Evolutionary conservation across 352 stramenopile genomes (phyloP).

Genomic region (Phytopythium oedochilum): DNA sequence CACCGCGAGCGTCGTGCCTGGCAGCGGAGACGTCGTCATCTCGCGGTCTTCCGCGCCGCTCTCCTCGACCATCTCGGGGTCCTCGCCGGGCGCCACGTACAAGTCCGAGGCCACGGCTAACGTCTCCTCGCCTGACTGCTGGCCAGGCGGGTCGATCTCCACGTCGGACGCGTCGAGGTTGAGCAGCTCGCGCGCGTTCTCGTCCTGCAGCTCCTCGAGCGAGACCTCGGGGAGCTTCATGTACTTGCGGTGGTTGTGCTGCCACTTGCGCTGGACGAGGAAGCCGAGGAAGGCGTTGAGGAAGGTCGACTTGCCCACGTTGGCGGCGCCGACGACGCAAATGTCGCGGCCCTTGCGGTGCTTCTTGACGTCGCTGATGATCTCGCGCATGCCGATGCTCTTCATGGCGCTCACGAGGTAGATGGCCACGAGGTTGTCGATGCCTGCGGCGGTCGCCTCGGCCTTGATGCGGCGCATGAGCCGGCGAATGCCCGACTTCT

Average conservation of each 20-base stretch:
- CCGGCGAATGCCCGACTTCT: conserved; percentile 74
- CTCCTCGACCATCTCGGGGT: conserved; percentile 63
- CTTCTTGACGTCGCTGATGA: conserved; percentile 79
- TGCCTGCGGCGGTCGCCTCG: conserved; percentile 58
- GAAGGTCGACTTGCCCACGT: conserved; percentile 92
- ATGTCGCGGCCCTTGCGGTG: conserved; percentile 77
- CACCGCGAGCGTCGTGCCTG: conserved; percentile 87
- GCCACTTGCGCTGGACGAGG: conserved; percentile 77
- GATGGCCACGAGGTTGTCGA: conserved; percentile 77
- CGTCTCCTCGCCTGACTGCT: neutral
- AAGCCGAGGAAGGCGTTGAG: conserved; percentile 89
- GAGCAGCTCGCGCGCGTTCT: conserved; percentile 37
- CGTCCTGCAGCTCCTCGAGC: conserved; percentile 42
- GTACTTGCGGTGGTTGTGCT: conserved; percentile 86
- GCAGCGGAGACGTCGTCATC: conserved; percentile 89
- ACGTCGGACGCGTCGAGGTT: conserved; percentile 44
- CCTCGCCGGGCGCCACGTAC: conserved; percentile 51
- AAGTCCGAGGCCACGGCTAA: conserved; percentile 12
- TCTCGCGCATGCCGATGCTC: conserved; percentile 82
- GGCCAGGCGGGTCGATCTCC: conserved; percentile 6
- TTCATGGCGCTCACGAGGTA: conserved; percentile 86
- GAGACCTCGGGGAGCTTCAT: conserved; percentile 67
- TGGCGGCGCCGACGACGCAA: conserved; percentile 89
- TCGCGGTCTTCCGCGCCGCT: conserved; percentile 55
- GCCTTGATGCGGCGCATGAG: conserved; percentile 78